Evolutionary conservation across 495 filamentous ascomycete species (phyloP).

Genomic region (Hypoxylon trugodes): DNA sequence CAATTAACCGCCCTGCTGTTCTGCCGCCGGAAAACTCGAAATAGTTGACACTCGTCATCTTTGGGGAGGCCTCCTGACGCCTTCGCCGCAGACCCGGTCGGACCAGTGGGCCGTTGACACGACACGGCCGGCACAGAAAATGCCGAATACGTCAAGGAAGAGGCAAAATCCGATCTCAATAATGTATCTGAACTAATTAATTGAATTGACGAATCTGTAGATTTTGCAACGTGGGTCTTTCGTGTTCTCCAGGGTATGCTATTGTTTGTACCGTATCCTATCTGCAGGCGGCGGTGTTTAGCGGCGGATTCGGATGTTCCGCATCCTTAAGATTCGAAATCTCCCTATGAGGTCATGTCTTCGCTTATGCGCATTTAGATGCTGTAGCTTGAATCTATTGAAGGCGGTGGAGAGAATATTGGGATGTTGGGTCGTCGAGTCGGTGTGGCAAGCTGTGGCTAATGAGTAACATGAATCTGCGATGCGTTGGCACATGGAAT

Average conservation of each 20-base stretch:
- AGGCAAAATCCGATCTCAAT: constrained; percentile 22
- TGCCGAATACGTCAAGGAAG: constrained; percentile 18
- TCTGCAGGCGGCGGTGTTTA: not conserved
- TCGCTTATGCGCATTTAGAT: constrained; percentile 24
- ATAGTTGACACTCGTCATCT: constrained; percentile 1
- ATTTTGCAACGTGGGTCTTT: constrained; percentile 19
- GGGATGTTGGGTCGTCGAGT: constrained; percentile 18
- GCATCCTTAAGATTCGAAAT: constrained; percentile 13
- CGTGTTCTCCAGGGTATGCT: constrained; percentile 17
- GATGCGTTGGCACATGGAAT: constrained; percentile 35
- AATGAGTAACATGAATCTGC: constrained; percentile 27
- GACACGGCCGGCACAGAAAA: constrained; percentile 13
- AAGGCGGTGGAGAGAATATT: constrained; percentile 20
- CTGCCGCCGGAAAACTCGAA: not conserved
- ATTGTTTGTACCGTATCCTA: constrained; percentile 10
- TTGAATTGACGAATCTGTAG: constrained; percentile 13
- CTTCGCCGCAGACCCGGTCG: constrained; percentile 29
- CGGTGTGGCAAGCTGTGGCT: constrained; percentile 34
- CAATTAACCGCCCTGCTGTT: not conserved
- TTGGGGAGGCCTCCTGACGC: constrained; percentile 24
- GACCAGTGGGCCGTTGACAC: constrained; percentile 35
- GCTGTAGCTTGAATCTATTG: constrained; percentile 2
- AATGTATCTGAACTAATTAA: not conserved
- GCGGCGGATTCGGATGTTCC: constrained; percentile 31
- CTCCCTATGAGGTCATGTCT: constrained; percentile 34